These are phyloP conservation scores for Barnettozyma populi DNA, from an alignment of 805 yeast genomes.

Conservation along the genomic window DNA sequence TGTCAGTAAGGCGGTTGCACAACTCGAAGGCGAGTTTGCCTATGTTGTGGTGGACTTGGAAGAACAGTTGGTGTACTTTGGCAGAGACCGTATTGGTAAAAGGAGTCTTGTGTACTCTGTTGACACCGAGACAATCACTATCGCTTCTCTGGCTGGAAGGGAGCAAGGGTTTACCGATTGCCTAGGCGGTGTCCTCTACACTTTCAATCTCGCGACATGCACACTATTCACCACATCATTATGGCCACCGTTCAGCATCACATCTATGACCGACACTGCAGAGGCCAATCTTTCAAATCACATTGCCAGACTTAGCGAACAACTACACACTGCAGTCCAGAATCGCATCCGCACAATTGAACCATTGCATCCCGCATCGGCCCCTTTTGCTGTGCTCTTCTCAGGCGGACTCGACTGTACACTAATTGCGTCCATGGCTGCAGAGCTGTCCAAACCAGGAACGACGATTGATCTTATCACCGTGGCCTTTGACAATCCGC, in stretches of 20 bases:
- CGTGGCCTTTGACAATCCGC: slow-evolving; percentile 88
- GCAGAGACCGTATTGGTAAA: slow-evolving; percentile 79
- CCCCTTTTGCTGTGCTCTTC: slow-evolving; percentile 56
- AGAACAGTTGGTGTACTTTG: slow-evolving; percentile 53
- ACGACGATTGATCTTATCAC: slow-evolving; percentile 67
- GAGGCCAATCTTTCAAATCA: slow-evolving; percentile 8
- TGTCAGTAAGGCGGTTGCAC: slow-evolving; percentile 37
- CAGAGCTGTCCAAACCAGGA: slow-evolving; percentile 26
- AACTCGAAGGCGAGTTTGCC: slow-evolving; percentile 81
- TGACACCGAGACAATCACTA: slow-evolving; percentile 30
- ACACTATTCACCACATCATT: slow-evolving; percentile 17
- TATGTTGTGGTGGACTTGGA: slow-evolving; percentile 42
- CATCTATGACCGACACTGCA: slow-evolving; percentile 18
- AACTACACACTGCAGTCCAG: slow-evolving; percentile 35
- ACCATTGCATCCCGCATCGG: slow-evolving; percentile 39
- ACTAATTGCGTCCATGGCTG: slow-evolving; percentile 56
- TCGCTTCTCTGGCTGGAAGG: slow-evolving; percentile 42
- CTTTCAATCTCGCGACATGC: slow-evolving; percentile 29
- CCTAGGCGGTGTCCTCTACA: slow-evolving; percentile 43
- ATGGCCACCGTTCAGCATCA: slow-evolving; percentile 17
- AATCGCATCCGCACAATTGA: slow-evolving; percentile 55
- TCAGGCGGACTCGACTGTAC: slow-evolving; percentile 98
- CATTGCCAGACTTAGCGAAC: slow-evolving; percentile 21
- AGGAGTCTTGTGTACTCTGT: slow-evolving; percentile 57
- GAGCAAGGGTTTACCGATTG: slow-evolving; percentile 46